phyloP scores from a whole-genome alignment of 768 basidiomycete genomes.

The Hericium coralloides region DNA sequence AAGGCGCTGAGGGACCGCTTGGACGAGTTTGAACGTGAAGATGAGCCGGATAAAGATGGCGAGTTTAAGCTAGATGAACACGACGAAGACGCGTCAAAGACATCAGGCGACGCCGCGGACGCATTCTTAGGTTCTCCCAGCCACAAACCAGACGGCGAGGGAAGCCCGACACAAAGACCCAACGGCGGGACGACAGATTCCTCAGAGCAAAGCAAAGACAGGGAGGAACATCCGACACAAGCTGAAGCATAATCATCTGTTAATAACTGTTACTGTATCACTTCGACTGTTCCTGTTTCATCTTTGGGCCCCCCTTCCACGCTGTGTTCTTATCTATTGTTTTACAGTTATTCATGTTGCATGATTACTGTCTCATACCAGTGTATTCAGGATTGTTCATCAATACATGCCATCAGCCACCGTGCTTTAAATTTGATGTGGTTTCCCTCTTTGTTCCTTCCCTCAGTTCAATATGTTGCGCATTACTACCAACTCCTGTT shows the following conservation, averaged over 20 bases:
- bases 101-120: slow-evolving; percentile 12
- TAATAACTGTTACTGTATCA: too few relatives aligned
- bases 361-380: slow-evolving; percentile 11
- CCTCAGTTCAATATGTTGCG: slow-evolving; percentile 21
- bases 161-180: slow-evolving; percentile 40
- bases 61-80: slow-evolving; percentile 17
- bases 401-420: too few relatives aligned
- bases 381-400: slow-evolving; percentile 5
- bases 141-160: slow-evolving; percentile 39
- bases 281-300: too few relatives aligned
- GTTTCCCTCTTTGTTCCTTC: background rate
- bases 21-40: slow-evolving; percentile 48
- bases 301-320: too few relatives aligned
- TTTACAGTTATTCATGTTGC: slow-evolving; percentile 7
- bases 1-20: slow-evolving; percentile 51
- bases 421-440: too few relatives aligned
- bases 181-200: slow-evolving; percentile 37
- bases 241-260: slow-evolving; percentile 20
- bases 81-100: slow-evolving; percentile 19
- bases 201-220: slow-evolving; percentile 27
- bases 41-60: slow-evolving; percentile 25
- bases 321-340: slow-evolving; percentile 6
- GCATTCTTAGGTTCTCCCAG: slow-evolving; percentile 21
- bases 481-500: slow-evolving; percentile 63
- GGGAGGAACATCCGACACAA: slow-evolving; percentile 24